These are phyloP conservation scores for Austroboletus niveus DNA, from an alignment of 1,284 basidiomycete genomes.

Conservation along the genomic window DNA sequence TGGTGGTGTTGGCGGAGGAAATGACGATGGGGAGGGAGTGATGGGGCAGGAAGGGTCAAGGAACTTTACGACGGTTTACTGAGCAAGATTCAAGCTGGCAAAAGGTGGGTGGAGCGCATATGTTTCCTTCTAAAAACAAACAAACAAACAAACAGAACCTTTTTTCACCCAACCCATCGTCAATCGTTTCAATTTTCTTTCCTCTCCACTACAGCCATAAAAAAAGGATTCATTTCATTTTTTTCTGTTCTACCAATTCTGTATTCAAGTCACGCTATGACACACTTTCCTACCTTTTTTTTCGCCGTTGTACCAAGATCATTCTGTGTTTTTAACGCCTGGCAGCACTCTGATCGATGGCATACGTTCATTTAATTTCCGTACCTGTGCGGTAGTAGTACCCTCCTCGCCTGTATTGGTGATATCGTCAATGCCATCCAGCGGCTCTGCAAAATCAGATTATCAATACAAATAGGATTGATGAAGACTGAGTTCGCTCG, in stretches of 20 bases:
- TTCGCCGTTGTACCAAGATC: slow-evolving; percentile 13
- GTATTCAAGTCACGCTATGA: slow-evolving; percentile 13
- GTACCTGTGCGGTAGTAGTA: slow-evolving; percentile 12
- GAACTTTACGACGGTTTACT: slow-evolving; percentile 48
- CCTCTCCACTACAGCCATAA: slow-evolving; percentile 3
- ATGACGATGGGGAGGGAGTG: slow-evolving; percentile 37
- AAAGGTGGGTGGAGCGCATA: slow-evolving; percentile 2
- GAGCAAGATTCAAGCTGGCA: slow-evolving; percentile 5
- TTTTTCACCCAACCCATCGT: neutral
- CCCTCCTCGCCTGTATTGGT: slow-evolving; percentile 3
- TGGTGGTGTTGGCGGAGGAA: neutral
- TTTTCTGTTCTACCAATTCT: slow-evolving; percentile 1
- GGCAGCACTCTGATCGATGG: neutral
- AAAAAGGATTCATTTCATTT: slow-evolving; percentile 5
- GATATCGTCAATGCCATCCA: neutral
- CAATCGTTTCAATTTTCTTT: slow-evolving; percentile 9
- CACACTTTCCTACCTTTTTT: neutral
- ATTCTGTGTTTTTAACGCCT: slow-evolving; percentile 1
- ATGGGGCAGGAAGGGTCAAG: slow-evolving; percentile 47
- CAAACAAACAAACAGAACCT: too few relatives aligned
- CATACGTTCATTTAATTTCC: slow-evolving; percentile 1
- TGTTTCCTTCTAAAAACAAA: neutral
- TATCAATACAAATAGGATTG: too few relatives aligned
- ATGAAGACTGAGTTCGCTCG: too few relatives aligned
- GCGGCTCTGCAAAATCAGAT: too few relatives aligned